phyloP scores from a whole-genome alignment of 306 rosid genomes.

The Aeschynomene evenia region DNA sequence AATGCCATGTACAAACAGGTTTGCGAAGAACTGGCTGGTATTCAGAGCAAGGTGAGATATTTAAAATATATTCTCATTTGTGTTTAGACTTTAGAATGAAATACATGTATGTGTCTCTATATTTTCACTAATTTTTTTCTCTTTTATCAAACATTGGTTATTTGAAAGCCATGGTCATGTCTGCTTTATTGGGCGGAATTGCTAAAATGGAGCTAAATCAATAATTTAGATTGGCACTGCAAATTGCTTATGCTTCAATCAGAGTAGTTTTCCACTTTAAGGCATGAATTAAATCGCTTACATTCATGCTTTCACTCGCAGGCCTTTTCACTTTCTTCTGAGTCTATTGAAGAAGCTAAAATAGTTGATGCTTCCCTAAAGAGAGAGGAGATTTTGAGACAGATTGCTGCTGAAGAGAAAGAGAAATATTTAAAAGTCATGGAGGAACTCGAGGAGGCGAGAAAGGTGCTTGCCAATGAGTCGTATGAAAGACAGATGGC shows the following conservation, averaged over 20 bases:
- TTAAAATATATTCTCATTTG: conserved; percentile 27
- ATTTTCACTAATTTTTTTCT: background rate
- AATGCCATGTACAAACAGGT: conserved; percentile 69
- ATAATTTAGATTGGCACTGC: conserved; percentile 21
- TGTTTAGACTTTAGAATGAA: conserved; percentile 13
- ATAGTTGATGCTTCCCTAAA: conserved; percentile 61
- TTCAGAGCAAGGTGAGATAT: conserved; percentile 70
- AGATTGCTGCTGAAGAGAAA: conserved; percentile 78
- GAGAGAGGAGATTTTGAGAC: conserved; percentile 68
- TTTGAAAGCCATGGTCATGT: conserved; percentile 4
- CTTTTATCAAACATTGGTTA: background rate
- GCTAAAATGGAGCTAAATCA: conserved; percentile 13
- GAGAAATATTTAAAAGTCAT: conserved; percentile 66
- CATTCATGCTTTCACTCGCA: conserved; percentile 35
- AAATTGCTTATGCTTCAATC: conserved; percentile 6
- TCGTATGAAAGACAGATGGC: conserved; percentile 83
- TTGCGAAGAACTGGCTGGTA: conserved; percentile 73
- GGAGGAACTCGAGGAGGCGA: conserved; percentile 75
- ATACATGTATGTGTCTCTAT: background rate
- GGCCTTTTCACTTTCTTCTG: conserved; percentile 71
- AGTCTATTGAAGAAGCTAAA: conserved; percentile 71
- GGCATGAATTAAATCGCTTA: conserved; percentile 2
- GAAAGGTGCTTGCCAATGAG: conserved; percentile 62
- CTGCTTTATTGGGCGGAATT: conserved; percentile 7
- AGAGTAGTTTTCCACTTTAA: conserved; percentile 13